These are phyloP conservation scores for Penicillium italicum DNA, from an alignment of 2,329 filamentous ascomycete genomes.

Conservation along the genomic window DNA sequence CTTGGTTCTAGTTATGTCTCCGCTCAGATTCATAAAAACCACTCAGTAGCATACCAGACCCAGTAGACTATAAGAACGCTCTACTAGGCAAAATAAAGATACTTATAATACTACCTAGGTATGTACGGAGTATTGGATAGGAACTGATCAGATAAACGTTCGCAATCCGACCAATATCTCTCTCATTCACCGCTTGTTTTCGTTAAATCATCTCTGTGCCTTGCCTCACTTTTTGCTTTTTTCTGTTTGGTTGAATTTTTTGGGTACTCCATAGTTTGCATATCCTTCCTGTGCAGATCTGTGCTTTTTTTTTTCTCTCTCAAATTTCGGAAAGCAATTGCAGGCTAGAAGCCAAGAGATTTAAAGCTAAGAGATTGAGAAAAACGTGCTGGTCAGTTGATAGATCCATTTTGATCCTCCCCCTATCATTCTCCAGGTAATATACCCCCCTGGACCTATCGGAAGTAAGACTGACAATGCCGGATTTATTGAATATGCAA, in stretches of 20 bases:
- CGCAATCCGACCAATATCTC: slow-evolving; percentile 6
- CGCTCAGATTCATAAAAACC: slow-evolving; percentile 10
- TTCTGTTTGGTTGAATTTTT: slow-evolving; percentile 4
- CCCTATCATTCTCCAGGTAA: neutral
- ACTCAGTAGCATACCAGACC: neutral
- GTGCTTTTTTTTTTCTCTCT: neutral
- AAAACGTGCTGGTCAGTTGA: slow-evolving; percentile 13
- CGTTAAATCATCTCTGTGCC: neutral
- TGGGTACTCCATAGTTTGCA: slow-evolving; percentile 3
- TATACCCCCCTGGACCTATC: neutral
- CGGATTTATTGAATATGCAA: neutral
- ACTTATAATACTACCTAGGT: neutral
- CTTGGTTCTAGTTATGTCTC: slow-evolving; percentile 1
- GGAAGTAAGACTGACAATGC: neutral
- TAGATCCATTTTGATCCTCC: slow-evolving; percentile 13
- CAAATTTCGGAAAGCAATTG: slow-evolving; percentile 4
- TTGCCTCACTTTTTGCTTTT: slow-evolving; percentile 10
- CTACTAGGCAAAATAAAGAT: neutral
- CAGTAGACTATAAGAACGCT: neutral
- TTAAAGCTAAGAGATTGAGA: neutral
- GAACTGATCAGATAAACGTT: slow-evolving; percentile 23
- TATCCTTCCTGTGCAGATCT: slow-evolving; percentile 5
- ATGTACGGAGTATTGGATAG: neutral
- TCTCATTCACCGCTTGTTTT: slow-evolving; percentile 24
- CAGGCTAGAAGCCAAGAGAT: neutral